A percentile compares a stretch with the other conserved stretches of the same genome.
These are phyloP conservation scores for Rhizopus sp. DNA, from an alignment of 371 early-diverging fungal species.

Conservation along the genomic window DNA sequence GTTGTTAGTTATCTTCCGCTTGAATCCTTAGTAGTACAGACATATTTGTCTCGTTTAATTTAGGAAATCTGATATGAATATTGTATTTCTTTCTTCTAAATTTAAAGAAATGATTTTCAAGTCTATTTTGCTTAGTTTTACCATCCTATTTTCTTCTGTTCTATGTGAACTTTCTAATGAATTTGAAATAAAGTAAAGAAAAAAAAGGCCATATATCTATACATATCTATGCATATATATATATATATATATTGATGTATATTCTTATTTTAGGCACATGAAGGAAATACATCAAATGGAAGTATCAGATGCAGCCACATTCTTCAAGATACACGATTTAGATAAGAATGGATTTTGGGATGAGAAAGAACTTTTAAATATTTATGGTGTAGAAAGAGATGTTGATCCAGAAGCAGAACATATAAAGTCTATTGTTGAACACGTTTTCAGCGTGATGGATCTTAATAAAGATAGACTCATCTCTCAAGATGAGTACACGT, in stretches of 20 bases:
- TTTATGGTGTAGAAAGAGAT: constrained; percentile 41
- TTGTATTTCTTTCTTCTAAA: background rate
- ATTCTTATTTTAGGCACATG: constrained; percentile 33
- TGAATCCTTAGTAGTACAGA: too few species aligned
- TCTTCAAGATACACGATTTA: constrained; percentile 47
- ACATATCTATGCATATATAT: too few species aligned
- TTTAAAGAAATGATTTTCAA: constrained; percentile 4
- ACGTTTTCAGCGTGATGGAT: constrained; percentile 44
- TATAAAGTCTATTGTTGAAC: constrained; percentile 38
- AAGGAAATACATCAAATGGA: constrained; percentile 35
- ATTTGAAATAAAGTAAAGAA: constrained; percentile 19
- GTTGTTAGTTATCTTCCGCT: too few species aligned
- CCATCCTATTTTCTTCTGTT: background rate
- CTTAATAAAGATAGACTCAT: constrained; percentile 30
- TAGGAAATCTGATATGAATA: too few species aligned
- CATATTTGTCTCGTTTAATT: too few species aligned
- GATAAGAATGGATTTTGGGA: constrained; percentile 42
- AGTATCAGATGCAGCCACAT: constrained; percentile 39
- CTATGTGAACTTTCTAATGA: background rate
- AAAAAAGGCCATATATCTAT: too few species aligned
- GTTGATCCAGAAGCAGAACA: constrained; percentile 38
- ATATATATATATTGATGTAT: too few species aligned
- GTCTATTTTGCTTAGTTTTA: background rate
- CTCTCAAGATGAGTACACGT: constrained; percentile 38
- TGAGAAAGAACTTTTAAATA: constrained; percentile 28